Evolutionary conservation across 306 rosid genomes (phyloP).

Genomic region (Neltuma alba): DNA sequence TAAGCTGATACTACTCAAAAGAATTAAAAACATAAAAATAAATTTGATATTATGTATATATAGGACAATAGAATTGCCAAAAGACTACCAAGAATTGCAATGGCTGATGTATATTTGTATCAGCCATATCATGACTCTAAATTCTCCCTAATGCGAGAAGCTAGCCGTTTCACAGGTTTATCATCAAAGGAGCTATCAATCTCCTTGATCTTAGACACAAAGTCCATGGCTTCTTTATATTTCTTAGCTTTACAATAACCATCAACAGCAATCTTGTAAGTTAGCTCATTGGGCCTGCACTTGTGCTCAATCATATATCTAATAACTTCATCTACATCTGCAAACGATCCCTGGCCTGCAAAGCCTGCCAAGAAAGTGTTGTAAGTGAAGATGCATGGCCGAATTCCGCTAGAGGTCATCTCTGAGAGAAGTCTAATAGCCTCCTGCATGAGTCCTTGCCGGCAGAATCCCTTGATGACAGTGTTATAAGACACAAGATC

Average conservation of each 20-base stretch:
- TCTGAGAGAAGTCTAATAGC: constrained; percentile 77
- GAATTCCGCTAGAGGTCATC: constrained; percentile 76
- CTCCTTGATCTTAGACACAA: constrained; percentile 66
- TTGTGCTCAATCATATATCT: constrained; percentile 76
- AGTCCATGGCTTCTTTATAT: constrained; percentile 72
- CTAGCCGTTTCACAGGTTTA: constrained; percentile 59
- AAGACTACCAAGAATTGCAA: neutral
- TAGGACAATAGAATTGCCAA: constrained; percentile 24
- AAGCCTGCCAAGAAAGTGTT: constrained; percentile 88
- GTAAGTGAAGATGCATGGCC: constrained; percentile 85
- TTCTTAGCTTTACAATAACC: constrained; percentile 76
- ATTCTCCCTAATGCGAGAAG: constrained; percentile 59
- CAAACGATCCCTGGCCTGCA: constrained; percentile 65
- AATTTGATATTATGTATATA: constrained; percentile 24
- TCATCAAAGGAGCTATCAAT: constrained; percentile 61
- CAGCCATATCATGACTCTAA: constrained; percentile 43
- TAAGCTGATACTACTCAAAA: neutral
- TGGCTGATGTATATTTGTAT: constrained; percentile 23
- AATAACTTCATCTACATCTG: constrained; percentile 83
- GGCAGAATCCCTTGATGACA: constrained; percentile 89
- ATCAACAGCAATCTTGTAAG: constrained; percentile 86
- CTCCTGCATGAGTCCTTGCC: constrained; percentile 86
- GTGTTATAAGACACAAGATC: constrained; percentile 88
- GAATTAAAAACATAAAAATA: neutral
- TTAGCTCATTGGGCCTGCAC: constrained; percentile 83